Evolutionary conservation across 805 yeast species (phyloP).

Genomic region (Myxozyma melibiosi): DNA sequence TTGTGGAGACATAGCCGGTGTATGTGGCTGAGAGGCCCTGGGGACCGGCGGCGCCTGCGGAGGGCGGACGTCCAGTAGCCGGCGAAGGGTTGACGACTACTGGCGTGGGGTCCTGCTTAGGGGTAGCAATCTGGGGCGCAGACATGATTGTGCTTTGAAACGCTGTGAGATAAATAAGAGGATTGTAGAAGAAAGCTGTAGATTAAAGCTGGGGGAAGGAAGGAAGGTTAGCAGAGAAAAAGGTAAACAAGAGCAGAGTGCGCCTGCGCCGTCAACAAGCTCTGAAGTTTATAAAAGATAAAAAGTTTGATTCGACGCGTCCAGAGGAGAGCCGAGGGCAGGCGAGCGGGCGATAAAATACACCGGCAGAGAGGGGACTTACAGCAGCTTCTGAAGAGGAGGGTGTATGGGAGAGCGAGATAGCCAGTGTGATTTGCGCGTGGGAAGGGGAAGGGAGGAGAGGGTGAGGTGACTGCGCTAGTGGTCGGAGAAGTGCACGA

Average conservation of each 20-base stretch:
- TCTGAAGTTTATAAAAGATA: not conserved
- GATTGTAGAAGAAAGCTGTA: not conserved
- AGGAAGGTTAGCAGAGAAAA: not conserved
- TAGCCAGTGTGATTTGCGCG: too few species aligned
- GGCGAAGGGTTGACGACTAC: slow-evolving; percentile 7
- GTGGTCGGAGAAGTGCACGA: not conserved
- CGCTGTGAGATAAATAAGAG: not conserved
- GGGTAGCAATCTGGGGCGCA: slow-evolving; percentile 20
- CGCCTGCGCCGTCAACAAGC: not conserved
- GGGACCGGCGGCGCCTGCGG: slow-evolving; percentile 15
- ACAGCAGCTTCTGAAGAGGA: not conserved
- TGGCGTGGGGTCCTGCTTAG: slow-evolving; percentile 12
- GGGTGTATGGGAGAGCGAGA: not conserved
- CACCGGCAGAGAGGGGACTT: not conserved
- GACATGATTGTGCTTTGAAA: slow-evolving; percentile 1
- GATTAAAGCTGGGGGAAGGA: not conserved
- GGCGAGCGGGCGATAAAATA: not conserved
- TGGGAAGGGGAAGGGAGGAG: not conserved
- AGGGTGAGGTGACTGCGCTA: not conserved
- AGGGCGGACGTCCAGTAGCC: slow-evolving; percentile 4
- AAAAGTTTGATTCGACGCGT: slow-evolving; percentile 17
- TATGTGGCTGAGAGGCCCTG: slow-evolving; percentile 52
- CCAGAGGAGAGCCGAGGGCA: not conserved
- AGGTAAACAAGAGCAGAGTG: not conserved
- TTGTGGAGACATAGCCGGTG: slow-evolving; percentile 75